Conservation (phyloP, 768 basidiomycete species). For the Macrolepiota dolichaula region DNA sequence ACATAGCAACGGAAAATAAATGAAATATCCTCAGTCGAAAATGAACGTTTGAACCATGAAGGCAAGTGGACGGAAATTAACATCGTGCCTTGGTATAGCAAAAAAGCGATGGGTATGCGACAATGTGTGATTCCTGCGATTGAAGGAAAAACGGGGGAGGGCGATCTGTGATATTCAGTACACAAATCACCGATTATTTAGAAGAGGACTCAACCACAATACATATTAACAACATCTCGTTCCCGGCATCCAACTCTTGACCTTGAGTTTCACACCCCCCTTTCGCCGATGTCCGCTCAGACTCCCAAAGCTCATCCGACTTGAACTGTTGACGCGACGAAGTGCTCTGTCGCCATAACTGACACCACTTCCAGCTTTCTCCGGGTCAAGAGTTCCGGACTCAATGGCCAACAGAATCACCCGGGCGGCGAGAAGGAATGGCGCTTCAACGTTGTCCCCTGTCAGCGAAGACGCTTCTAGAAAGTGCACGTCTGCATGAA, state of each 20-base stretch:
- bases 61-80: not conserved
- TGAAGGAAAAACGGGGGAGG: not conserved
- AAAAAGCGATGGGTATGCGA: conserved; percentile 13
- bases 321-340: conserved; percentile 87
- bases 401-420: conserved; percentile 90
- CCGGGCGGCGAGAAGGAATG: conserved; percentile 84
- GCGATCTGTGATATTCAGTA: conserved; percentile 1
- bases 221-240: conserved; percentile 51
- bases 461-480: conserved; percentile 90
- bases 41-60: not conserved
- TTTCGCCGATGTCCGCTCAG: conserved; percentile 64
- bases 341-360: conserved; percentile 95
- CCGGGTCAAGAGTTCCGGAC: conserved; percentile 86
- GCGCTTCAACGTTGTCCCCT: conserved; percentile 92
- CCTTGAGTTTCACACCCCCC: conserved; percentile 57
- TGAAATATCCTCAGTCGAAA: not conserved
- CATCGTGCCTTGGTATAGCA: conserved; percentile 10
- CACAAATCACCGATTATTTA: conserved; percentile 4
- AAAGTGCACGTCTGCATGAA: conserved; percentile 76
- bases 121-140: conserved; percentile 2
- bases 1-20: conserved; percentile 2
- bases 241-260: conserved; percentile 62
- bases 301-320: conserved; percentile 83
- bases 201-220: not conserved
- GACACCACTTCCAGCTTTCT: conserved; percentile 92